Percentiles rank a stretch among this genome's conserved stretches.
Conservation (phyloP, 1,284 basidiomycete genomes). For the Moesziomyces sp. region DNA sequence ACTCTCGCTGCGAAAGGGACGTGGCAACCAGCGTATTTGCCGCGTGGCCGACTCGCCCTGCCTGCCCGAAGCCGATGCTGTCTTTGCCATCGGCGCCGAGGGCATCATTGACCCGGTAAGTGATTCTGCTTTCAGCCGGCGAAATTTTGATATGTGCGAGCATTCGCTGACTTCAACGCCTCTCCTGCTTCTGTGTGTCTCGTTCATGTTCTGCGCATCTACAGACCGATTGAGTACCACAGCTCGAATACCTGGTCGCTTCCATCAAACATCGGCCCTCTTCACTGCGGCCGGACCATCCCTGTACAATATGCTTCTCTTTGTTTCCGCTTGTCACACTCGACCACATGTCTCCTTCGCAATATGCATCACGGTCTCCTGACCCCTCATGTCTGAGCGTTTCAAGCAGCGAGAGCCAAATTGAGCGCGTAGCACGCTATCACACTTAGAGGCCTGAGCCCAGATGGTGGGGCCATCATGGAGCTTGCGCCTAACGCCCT, state of each 20-base stretch:
- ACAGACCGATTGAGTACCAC: background rate
- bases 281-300: background rate
- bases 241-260: no score
- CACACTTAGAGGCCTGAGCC: no score
- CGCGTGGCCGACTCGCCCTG: slow-evolving; percentile 99
- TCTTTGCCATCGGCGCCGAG: slow-evolving; percentile 81
- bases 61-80: slow-evolving; percentile 94
- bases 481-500: no score
- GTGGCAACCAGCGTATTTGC: slow-evolving; percentile 91
- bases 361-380: background rate
- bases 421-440: no score
- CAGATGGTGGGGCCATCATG: no score
- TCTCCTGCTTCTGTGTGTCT: background rate
- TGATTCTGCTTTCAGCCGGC: background rate
- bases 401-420: no score
- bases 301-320: background rate
- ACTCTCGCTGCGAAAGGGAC: slow-evolving; percentile 89
- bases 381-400: background rate
- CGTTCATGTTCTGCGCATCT: background rate
- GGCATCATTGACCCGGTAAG: slow-evolving; percentile 68
- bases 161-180: background rate
- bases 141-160: no score
- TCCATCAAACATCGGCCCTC: no score
- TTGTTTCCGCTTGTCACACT: background rate
- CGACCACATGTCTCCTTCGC: no score